phyloP scores from a whole-genome alignment of 768 basidiomycete genomes.

The Leccinum rimulosum region DNA sequence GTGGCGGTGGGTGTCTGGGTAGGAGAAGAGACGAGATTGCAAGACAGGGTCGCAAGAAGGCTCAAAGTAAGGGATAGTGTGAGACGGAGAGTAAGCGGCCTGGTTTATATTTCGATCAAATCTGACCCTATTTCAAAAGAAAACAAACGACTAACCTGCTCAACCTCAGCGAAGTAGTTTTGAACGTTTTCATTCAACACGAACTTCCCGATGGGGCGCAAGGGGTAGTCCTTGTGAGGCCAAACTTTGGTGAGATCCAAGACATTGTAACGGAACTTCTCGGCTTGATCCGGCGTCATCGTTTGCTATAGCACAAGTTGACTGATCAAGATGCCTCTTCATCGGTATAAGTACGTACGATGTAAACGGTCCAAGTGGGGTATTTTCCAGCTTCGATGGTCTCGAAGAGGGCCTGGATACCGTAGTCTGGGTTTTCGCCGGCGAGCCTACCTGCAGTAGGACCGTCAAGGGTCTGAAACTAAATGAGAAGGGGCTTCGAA shows the following conservation, averaged over 20 bases:
- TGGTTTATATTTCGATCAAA: constrained; percentile 22
- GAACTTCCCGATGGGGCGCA: constrained; percentile 84
- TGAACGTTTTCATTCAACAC: constrained; percentile 74
- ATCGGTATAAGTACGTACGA: constrained; percentile 45
- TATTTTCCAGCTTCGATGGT: constrained; percentile 77
- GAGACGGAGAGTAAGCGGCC: constrained; percentile 86
- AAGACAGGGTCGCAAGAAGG: constrained; percentile 89
- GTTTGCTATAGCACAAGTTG: constrained; percentile 58
- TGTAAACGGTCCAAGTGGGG: constrained; percentile 87
- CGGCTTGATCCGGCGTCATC: constrained; percentile 90
- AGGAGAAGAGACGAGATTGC: constrained; percentile 93
- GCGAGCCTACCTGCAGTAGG: constrained; percentile 63
- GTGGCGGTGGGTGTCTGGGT: constrained; percentile 86
- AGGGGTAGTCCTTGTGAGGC: constrained; percentile 85
- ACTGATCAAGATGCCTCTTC: background rate
- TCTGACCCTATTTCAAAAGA: constrained; percentile 15
- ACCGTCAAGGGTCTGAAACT: constrained; percentile 61
- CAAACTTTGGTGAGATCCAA: constrained; percentile 91
- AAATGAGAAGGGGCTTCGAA: background rate
- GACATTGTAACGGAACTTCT: constrained; percentile 86
- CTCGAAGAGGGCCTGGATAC: constrained; percentile 73
- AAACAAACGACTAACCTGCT: constrained; percentile 61
- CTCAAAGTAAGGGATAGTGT: constrained; percentile 86
- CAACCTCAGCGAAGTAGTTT: constrained; percentile 94
- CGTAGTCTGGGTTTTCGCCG: constrained; percentile 83